Percentiles rank a stretch among this genome's conserved stretches.
phyloP scores from a whole-genome alignment of 1,284 basidiomycete genomes.

The Naganishia albida region DNA sequence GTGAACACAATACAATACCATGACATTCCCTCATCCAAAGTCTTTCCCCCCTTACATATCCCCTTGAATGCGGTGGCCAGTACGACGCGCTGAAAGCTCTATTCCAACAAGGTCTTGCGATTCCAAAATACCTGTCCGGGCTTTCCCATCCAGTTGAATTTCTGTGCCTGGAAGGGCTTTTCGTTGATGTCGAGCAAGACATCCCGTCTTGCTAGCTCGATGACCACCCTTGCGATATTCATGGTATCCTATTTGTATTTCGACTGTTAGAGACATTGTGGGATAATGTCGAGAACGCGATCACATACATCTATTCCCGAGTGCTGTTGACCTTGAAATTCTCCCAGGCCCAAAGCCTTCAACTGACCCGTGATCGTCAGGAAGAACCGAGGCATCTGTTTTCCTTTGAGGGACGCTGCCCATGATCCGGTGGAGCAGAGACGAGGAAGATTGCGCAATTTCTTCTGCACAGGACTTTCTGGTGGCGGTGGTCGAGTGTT shows the following conservation, averaged over 20 bases:
- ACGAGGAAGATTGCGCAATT: conserved; percentile 58
- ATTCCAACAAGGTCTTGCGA: conserved; percentile 18
- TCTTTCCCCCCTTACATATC: too few relatives aligned
- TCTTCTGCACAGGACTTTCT: conserved; percentile 70
- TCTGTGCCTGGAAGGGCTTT: conserved; percentile 47
- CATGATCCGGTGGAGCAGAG: conserved; percentile 54
- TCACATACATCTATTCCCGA: conserved; percentile 80
- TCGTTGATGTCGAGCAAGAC: conserved; percentile 72
- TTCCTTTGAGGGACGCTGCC: conserved; percentile 30
- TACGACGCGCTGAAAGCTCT: too few relatives aligned
- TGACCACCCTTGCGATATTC: conserved; percentile 76
- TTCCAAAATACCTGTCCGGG: conserved; percentile 50
- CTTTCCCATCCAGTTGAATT: conserved; percentile 52
- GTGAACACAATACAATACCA: too few relatives aligned
- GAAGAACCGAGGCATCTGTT: conserved; percentile 39
- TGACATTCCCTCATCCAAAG: too few relatives aligned
- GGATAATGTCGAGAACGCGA: background rate
- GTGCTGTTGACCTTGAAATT: conserved; percentile 78
- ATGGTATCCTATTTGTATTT: conserved; percentile 69
- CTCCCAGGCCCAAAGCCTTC: conserved; percentile 49
- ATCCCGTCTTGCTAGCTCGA: conserved; percentile 68
- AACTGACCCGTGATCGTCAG: conserved; percentile 52
- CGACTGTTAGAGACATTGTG: conserved; percentile 3
- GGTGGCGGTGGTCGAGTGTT: conserved; percentile 32
- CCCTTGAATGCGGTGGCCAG: too few relatives aligned